Evolutionary conservation across 2,329 filamentous ascomycete species (phyloP).

Genomic region (Fusarium duplospermum): DNA sequence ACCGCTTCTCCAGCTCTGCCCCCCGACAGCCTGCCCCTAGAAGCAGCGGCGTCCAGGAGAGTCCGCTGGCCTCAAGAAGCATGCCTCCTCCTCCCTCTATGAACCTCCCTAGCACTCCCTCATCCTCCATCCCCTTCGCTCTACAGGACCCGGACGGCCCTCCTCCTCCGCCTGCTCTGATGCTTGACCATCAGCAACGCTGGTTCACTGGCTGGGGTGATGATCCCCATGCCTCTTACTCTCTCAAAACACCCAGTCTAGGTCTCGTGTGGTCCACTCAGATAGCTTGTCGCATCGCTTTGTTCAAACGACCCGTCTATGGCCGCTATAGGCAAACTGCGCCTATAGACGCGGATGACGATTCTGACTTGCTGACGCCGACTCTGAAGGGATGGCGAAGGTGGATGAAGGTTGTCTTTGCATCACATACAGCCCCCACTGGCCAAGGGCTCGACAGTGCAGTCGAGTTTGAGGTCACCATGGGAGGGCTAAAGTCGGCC

Average conservation of each 20-base stretch:
- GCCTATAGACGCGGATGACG: conserved; percentile 52
- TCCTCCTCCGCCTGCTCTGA: conserved; percentile 65
- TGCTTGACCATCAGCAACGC: conserved; percentile 88
- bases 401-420: conserved; percentile 91
- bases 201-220: conserved; percentile 98
- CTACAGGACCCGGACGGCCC: conserved; percentile 45
- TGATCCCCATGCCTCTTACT: conserved; percentile 58
- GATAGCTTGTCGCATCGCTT: conserved; percentile 82
- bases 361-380: conserved; percentile 56
- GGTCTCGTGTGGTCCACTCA: conserved; percentile 94
- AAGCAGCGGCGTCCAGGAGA: conserved; percentile 54
- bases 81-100: conserved; percentile 47
- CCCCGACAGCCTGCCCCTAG: conserved; percentile 37
- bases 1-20: conserved; percentile 71
- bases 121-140: conserved; percentile 54
- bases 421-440: conserved; percentile 74
- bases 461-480: conserved; percentile 80
- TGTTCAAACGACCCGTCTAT: conserved; percentile 77
- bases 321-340: conserved; percentile 51
- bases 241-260: conserved; percentile 84
- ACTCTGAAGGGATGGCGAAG: conserved; percentile 73
- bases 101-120: conserved; percentile 49
- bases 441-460: conserved; percentile 62
- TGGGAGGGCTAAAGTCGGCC: conserved; percentile 67
- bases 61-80: conserved; percentile 62